A percentile compares a stretch with the other conserved stretches of the same genome.
These are phyloP conservation scores for Lyophyllum semitale DNA, from an alignment of 768 basidiomycete species.

Conservation along the genomic window DNA sequence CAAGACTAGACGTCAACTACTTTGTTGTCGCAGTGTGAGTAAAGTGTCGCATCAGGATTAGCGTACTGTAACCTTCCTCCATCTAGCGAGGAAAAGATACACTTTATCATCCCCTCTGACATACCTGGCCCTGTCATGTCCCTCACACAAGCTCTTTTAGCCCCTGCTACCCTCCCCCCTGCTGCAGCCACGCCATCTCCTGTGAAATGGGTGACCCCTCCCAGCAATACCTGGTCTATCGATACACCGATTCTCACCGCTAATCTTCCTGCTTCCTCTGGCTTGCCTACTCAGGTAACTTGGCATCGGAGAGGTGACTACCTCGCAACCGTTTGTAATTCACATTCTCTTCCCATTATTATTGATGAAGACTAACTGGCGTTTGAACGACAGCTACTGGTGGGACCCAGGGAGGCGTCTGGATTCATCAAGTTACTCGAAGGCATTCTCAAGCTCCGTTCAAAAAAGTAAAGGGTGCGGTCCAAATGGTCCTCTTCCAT, in stretches of 20 bases:
- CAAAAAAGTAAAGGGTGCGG: constrained; percentile 88
- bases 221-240: constrained; percentile 45
- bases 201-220: constrained; percentile 67
- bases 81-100: constrained; percentile 74
- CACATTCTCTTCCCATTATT: constrained; percentile 2
- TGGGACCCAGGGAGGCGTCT: constrained; percentile 80
- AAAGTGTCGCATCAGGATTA: constrained; percentile 3
- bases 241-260: constrained; percentile 64
- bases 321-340: constrained; percentile 91
- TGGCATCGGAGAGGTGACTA: constrained; percentile 98
- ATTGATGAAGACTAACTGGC: constrained; percentile 13
- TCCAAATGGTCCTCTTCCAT: constrained; percentile 94
- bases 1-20: constrained; percentile 77
- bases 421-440: constrained; percentile 94
- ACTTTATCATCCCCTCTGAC: constrained; percentile 82
- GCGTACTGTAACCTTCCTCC: constrained; percentile 8
- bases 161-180: constrained; percentile 65
- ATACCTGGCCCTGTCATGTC: constrained; percentile 58
- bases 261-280: constrained; percentile 64
- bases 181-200: constrained; percentile 56
- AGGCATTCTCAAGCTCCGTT: constrained; percentile 98
- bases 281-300: constrained; percentile 74
- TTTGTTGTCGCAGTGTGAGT: constrained; percentile 82
- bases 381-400: constrained; percentile 47
- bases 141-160: constrained; percentile 62